Evolutionary conservation across 805 yeast genomes (phyloP), one percentile per base, ranked within the genome.

Genomic region (Jamesozyma rosinii): DNA sequence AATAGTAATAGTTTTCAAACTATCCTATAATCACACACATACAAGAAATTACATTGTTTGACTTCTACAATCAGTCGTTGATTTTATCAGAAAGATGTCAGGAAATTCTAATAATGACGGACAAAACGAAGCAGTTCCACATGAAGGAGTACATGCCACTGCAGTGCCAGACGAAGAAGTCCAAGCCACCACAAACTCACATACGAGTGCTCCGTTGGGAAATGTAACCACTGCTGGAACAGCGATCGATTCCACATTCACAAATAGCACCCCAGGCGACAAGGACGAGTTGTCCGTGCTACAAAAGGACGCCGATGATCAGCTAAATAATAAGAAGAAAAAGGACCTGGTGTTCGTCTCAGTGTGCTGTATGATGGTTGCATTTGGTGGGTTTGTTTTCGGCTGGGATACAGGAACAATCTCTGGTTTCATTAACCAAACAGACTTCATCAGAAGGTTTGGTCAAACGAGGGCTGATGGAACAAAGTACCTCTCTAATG

Each of bases 381-480:
- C 86, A 27, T 81, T 81, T 49, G 87, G 86, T 66, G 89, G 88
- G 38, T 81, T 77, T 58, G 80, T 81, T 37, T 81, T 79, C 54
- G 89, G 89, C 49, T 81, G 83, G 75, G 89, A 81, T 68, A 80
- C 87, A 35, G 88, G 88, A 70, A 81, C 88, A 49, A 79, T 81
- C 58, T 77, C 84, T 18, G 87, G 87, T 48, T 79, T 81, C 53
- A 81, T 79, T 41, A 75, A 76, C 54, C 65, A 63, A 54, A 50
- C 51, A 9, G 60, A 57, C 43, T 57, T 50, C 45, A 30, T 54
- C 4, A 43, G 55, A 34, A 50, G 61, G 41, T 55, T 57, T 43
- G 61, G 61, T 11, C 47, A 45, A 41, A 44, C 38, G 9, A 35
- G 48, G 17, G 21, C 48, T 3, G 50, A 54, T 21, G 61, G 60